Conservation (phyloP, 169 alveolate species). For the Besnoitia besnoiti region DNA sequence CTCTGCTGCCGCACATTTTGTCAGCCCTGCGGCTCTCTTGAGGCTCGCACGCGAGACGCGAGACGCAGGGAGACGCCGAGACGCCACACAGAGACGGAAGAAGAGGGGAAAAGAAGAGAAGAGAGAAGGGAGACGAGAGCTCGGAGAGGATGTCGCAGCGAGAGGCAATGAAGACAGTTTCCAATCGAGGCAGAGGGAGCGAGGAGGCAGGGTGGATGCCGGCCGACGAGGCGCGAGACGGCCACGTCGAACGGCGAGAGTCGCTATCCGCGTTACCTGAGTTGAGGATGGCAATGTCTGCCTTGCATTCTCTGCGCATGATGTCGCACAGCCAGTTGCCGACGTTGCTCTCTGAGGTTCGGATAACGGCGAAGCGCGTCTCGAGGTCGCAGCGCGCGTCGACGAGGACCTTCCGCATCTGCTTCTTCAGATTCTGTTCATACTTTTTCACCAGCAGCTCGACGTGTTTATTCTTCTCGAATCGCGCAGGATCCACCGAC, state of each 20-base stretch:
- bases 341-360: constrained; percentile 84
- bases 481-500: constrained; percentile 62
- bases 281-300: constrained; percentile 86
- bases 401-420: constrained; percentile 80
- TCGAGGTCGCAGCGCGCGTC: constrained; percentile 81
- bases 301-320: constrained; percentile 77
- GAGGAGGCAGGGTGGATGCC: neutral
- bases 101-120: neutral
- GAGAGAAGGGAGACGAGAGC: neutral
- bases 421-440: constrained; percentile 70
- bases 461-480: constrained; percentile 72
- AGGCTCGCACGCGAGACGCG: neutral
- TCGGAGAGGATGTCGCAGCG: neutral
- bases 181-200: neutral
- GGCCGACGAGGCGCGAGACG: too few species aligned
- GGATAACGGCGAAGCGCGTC: constrained; percentile 79
- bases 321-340: constrained; percentile 88
- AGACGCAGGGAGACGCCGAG: neutral
- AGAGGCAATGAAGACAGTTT: too few species aligned
- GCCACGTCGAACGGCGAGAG: too few species aligned
- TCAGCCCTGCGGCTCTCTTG: too few species aligned
- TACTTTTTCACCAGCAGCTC: constrained; percentile 75
- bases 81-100: neutral
- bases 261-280: constrained; percentile 73
- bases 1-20: too few species aligned